A percentile compares a stretch with the other conserved stretches of the same genome.
phyloP scores from a whole-genome alignment of 192 early-diverging fungal species.

The Entomortierella lignicola region DNA sequence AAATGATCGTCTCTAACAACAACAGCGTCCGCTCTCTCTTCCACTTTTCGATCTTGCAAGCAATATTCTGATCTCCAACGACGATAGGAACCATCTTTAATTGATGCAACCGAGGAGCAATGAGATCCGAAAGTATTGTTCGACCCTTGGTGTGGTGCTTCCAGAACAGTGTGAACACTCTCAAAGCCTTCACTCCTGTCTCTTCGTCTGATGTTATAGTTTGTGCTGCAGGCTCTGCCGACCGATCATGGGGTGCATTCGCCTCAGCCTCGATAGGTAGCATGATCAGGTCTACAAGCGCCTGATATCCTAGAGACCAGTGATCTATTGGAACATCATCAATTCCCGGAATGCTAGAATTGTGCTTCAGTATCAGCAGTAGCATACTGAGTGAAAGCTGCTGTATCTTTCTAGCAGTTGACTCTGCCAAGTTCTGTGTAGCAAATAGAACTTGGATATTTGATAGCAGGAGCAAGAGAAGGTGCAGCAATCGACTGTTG shows the following conservation, averaged over 20 bases:
- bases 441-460: slow-evolving; percentile 13
- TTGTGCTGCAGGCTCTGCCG: not conserved
- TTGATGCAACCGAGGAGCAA: slow-evolving; percentile 27
- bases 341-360: not conserved
- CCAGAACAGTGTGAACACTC: slow-evolving; percentile 34
- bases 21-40: slow-evolving; percentile 9
- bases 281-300: slow-evolving; percentile 34
- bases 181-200: slow-evolving; percentile 10
- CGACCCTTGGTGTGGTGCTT: slow-evolving; percentile 18
- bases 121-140: slow-evolving; percentile 14
- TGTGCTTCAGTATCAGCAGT: slow-evolving; percentile 7
- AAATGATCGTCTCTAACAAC: slow-evolving; percentile 17
- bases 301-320: slow-evolving; percentile 24
- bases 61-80: not conserved
- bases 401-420: slow-evolving; percentile 7
- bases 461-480: slow-evolving; percentile 25
- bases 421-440: not conserved
- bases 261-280: slow-evolving; percentile 17
- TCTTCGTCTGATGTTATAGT: slow-evolving; percentile 1
- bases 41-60: not conserved
- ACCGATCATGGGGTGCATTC: not conserved
- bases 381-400: slow-evolving; percentile 11
- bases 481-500: slow-evolving; percentile 7
- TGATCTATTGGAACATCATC: slow-evolving; percentile 10
- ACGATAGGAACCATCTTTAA: slow-evolving; percentile 18